phyloP scores from a whole-genome alignment of 1,139 yeast genomes.

The Yamadazyma membranifaciens region DNA sequence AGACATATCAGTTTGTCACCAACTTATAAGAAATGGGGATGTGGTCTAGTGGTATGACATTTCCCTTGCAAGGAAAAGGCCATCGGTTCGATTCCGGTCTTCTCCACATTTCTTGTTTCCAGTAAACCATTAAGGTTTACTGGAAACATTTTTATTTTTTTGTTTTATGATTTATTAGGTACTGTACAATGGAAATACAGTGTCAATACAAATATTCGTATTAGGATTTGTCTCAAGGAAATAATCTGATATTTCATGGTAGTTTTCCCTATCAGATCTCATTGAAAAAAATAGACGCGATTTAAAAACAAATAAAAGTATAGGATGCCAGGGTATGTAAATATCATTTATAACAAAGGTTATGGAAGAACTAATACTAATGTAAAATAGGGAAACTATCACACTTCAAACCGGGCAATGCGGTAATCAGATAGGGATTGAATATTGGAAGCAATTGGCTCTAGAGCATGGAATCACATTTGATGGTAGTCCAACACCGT shows the following conservation, averaged over 20 bases:
- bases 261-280: neutral
- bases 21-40: slow-evolving; percentile 43
- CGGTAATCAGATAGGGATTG: slow-evolving; percentile 93
- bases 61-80: slow-evolving; percentile 67
- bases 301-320: slow-evolving; percentile 2
- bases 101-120: slow-evolving; percentile 44
- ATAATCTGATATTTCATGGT: neutral
- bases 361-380: slow-evolving; percentile 23
- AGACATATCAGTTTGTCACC: no score
- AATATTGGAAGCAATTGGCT: slow-evolving; percentile 90
- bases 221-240: neutral
- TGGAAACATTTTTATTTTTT: neutral
- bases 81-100: slow-evolving; percentile 68
- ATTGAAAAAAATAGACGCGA: slow-evolving; percentile 3
- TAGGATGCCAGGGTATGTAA: slow-evolving; percentile 32
- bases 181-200: neutral
- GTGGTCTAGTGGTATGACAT: slow-evolving; percentile 76
- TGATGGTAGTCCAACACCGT: slow-evolving; percentile 59
- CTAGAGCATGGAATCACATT: slow-evolving; percentile 79
- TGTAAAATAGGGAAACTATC: slow-evolving; percentile 34
- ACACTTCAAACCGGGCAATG: slow-evolving; percentile 74
- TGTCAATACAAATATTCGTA: neutral
- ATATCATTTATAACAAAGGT: neutral
- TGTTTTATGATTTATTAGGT: no score
- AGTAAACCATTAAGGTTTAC: neutral